Base-by-base conservation (phyloP, 306 rosid genomes). In the Casuarina equisetifolia region DNA sequence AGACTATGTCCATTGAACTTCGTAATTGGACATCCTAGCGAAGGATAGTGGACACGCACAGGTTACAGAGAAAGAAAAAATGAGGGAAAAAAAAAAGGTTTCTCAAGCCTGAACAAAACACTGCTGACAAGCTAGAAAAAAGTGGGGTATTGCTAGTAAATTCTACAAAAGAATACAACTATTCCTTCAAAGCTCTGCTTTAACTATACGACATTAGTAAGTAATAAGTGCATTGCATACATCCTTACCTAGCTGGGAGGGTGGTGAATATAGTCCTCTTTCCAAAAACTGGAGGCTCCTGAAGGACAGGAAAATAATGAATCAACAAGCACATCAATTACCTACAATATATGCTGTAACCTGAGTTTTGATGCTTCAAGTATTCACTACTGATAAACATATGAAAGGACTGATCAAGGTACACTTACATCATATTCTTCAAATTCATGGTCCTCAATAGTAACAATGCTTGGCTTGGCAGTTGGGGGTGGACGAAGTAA, bases 241-340 rank as follows among this genome's bases (percentile, higher is more conserved):
- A 76, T 75, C 76, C 96, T 88, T 86, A 95, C 99, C 94, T 93
- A 77, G 96, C 82, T 72, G 91, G 82, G 69, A 81, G 71, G 66
- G 87, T 71, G 46, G 88, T 82, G 90, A 95, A 91, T 85, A 91
- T 71, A 48, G 99, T 91, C 80, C 91, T 91, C 89, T 92, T 95
- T 74, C 99, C 99, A 46, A 95, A 95, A 59, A 95, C 94, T 0
- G 99, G 99, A 64, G 99, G 98, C 70, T 91, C 99, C 99, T 96
- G 73, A 63, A 83, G 73, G 71, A 82, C 72, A 81, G 52, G 70
- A 85, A 84, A 79, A 77, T 12, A 76, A 36, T 59, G 19, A 72
- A 79, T 75, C 16, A 76, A 38, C 62, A 11, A 62, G 74, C 74
- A 80, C 50, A 69, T 63, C 64, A 58, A 80, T 78, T 69, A 78